Evolutionary conservation across 108 stramenopile genomes (phyloP), one percentile per base, ranked within the genome.

Genomic region (Fragilariopsis cylindrus): DNA sequence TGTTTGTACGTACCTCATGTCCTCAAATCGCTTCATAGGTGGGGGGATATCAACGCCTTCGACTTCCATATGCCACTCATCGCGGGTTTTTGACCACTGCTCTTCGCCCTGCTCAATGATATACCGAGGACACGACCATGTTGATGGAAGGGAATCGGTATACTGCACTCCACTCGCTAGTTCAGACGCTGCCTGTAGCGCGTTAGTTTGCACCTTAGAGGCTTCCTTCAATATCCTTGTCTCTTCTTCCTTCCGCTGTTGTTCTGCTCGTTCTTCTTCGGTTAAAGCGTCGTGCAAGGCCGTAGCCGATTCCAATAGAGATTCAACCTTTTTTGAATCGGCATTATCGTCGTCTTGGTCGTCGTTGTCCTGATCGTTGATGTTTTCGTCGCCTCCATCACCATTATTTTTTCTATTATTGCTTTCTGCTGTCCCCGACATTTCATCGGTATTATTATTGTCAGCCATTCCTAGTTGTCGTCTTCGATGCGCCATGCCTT

Each of bases 61-160:
- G 4, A 91, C 86, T 11, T 98, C 74, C 58, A 99, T 99, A 79
- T 97, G 95, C 97, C 96, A 98, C 74, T 99, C 97, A 48, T 92
- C 81, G 13, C 99, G 87, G 6, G 91, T 81, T 54, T 82, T 77
- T 15, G 92, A 79, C 88, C 91, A 91, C 30, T 80, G 82, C 6
- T 76, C 90, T 72, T 87, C 88, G 4, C 86, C 84, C 83, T 96
- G 81, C 40, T 84, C 75, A 30, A 92, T 57, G 54, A 98, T 88
- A 60, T 87, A 79, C 19, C 69, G 60, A 0, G 98, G 97, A n/a
- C 92, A 85, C 11, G 84, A 75, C 99, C 99, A 99, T 40, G 87
- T 87, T 3, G 95, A 92, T 56, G 87, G 92, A 60, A 99, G 76
- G 30, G 90, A 71, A 7, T 92, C 72, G 56, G 76, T 80, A 77